Evolutionary conservation across 2,329 filamentous ascomycete species (phyloP), one percentile per base, ranked within the genome.

Genomic region (Sordariomycetes sp.): DNA sequence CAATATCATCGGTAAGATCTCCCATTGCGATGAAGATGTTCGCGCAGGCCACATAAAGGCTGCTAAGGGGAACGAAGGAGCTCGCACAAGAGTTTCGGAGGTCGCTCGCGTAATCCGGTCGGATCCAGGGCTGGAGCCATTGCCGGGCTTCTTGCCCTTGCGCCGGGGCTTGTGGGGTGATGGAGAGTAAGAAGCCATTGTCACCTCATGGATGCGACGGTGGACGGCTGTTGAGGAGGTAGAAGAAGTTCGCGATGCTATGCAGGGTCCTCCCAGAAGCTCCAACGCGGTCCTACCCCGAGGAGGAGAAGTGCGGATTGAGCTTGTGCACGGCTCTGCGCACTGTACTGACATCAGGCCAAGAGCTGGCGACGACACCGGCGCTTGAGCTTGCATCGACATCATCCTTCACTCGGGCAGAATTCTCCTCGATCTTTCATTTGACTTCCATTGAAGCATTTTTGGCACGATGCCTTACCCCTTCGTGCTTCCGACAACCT

Each of bases 11-110:
- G 92, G 88, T 21, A 98, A 64, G 5, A 90, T 74, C 49, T 94
- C 78, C 90, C 92, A 96, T 83, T 90, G 83, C 35, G 88, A 94
- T 14, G 77, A 68, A 1, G 83, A 82, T 33, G 81, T 81, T 42
- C 88, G 81, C 16, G 87, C 84, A 33, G 88, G 87, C 86, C 90
- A 94, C 33, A 98, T 73, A 51, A 98, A 90, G n/a, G 88, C 81
- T 2, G 86, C 87, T 16, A 98, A 72, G 26, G 92, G 90, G 51
- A 95, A 96, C 4, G 85, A 76, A 21, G 90, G 90, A 27, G 65
- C 59, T 32, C 69, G 66, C 33, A 71, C 57, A 35, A 72, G 57
- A 33, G 63, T 53, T 42, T 73, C 70, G 34, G 47, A 36, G 20
- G 48, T 52, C 25, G 41, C 20, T 19, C 44, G 46, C 28, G 36